Conservation (phyloP, 2,329 filamentous ascomycete species). For the Rutstroemia sp. region DNA sequence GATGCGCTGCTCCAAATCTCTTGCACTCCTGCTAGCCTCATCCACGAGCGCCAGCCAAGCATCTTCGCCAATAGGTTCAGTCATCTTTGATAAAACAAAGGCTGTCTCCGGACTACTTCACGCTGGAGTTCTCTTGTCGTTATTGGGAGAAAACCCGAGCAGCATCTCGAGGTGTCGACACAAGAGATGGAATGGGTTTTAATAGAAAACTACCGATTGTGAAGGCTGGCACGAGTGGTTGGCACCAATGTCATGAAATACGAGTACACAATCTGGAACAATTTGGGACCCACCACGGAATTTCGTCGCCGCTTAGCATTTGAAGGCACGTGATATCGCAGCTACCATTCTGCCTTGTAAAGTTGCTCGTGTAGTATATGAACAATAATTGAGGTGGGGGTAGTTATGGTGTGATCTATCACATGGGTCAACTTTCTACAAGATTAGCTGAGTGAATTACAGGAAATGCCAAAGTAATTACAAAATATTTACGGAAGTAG, state of each 20-base stretch:
- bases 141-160: conserved; percentile 8
- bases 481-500: background rate
- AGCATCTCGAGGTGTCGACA: conserved; percentile 8
- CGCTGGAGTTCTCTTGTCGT: conserved; percentile 8
- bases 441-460: background rate
- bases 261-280: conserved; percentile 5
- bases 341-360: background rate
- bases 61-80: conserved; percentile 63
- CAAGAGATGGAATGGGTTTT: background rate
- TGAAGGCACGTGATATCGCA: background rate
- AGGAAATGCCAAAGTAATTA: background rate
- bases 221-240: background rate
- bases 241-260: background rate
- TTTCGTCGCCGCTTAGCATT: conserved; percentile 1
- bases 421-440: background rate
- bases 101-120: conserved; percentile 6
- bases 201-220: background rate
- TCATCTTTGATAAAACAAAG: conserved; percentile 19
- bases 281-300: background rate
- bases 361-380: background rate
- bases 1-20: conserved; percentile 59
- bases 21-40: conserved; percentile 56
- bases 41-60: conserved; percentile 72
- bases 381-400: background rate
- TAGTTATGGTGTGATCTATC: background rate